A percentile compares a stretch with the other conserved stretches of the same genome.
Evolutionary conservation across 192 early-diverging fungal genomes (phyloP).

Genomic region (Funneliformis mosseae): DNA sequence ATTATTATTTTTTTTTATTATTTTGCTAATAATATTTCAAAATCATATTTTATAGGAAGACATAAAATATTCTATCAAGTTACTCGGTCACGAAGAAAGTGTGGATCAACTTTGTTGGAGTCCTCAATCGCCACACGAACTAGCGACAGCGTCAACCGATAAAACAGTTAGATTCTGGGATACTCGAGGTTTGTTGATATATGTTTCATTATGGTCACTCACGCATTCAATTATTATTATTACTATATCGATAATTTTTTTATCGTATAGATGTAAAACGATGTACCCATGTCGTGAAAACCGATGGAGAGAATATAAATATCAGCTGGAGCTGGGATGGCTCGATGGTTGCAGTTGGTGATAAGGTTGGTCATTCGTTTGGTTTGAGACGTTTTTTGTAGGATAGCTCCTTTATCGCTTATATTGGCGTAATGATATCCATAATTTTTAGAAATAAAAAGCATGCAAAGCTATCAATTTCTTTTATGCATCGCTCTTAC

Average conservation of each 20-base stretch:
- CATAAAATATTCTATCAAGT: conserved; percentile 59
- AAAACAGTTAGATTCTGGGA: conserved; percentile 84
- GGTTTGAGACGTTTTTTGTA: neutral
- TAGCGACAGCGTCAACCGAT: conserved; percentile 79
- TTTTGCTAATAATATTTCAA: too few relatives aligned
- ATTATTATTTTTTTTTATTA: conserved; percentile 2
- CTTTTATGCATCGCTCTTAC: neutral
- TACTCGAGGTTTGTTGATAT: conserved; percentile 58
- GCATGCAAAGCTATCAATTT: neutral
- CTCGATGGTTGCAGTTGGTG: conserved; percentile 75
- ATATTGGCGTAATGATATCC: neutral
- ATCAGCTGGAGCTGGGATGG: conserved; percentile 83
- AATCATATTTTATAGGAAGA: conserved; percentile 46
- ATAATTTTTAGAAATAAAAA: too few relatives aligned
- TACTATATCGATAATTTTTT: conserved; percentile 1
- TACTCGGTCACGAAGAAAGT: conserved; percentile 76
- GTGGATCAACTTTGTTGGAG: conserved; percentile 82
- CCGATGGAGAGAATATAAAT: conserved; percentile 84
- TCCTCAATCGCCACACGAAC: conserved; percentile 67
- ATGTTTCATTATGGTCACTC: neutral
- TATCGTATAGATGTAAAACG: conserved; percentile 46
- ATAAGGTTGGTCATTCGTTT: conserved; percentile 56
- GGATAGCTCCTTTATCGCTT: too few relatives aligned
- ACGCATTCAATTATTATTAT: neutral
- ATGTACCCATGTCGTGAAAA: conserved; percentile 60